A percentile compares a stretch with the other conserved stretches of the same genome.
Evolutionary conservation across 1,284 basidiomycete species (phyloP).

Genomic region (Ceratobasidium sp.): DNA sequence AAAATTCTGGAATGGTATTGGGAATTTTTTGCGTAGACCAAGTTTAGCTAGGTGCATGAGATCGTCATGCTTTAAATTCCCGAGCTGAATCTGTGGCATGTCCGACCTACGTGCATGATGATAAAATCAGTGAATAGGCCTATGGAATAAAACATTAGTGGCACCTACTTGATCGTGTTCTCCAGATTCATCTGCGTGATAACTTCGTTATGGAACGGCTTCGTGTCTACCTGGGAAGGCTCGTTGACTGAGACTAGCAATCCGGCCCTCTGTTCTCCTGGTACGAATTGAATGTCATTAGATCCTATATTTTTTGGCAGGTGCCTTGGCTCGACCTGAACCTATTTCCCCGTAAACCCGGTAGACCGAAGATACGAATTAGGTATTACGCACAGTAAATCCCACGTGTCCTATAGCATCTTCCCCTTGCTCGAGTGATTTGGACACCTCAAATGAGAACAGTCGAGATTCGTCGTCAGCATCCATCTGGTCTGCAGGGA

Average conservation of each 20-base stretch:
- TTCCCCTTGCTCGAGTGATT: constrained; percentile 49
- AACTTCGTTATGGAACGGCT: not conserved
- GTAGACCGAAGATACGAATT: too few relatives aligned
- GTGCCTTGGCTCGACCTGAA: constrained; percentile 23
- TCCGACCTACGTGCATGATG: constrained; percentile 6
- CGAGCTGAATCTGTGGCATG: constrained; percentile 23
- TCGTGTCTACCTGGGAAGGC: not conserved
- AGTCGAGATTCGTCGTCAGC: constrained; percentile 44
- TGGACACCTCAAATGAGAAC: constrained; percentile 47
- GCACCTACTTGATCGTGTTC: constrained; percentile 27
- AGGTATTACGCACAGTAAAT: constrained; percentile 41
- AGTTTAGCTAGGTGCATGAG: not conserved
- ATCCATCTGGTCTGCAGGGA: constrained; percentile 19
- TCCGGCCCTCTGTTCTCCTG: constrained; percentile 35
- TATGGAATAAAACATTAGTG: too few relatives aligned
- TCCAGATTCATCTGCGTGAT: constrained; percentile 31
- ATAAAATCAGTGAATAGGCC: not conserved
- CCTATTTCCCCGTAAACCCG: not conserved
- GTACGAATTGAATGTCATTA: constrained; percentile 10
- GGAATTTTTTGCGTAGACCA: constrained; percentile 15
- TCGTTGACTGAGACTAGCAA: constrained; percentile 20
- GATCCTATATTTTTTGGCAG: not conserved
- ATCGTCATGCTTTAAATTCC: not conserved
- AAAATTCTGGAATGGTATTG: not conserved
- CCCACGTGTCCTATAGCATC: constrained; percentile 33